A percentile compares a stretch with the other conserved stretches of the same genome.
Evolutionary conservation across 2,329 filamentous ascomycete species (phyloP).

Genomic region (Lasiodiplodia citricola): DNA sequence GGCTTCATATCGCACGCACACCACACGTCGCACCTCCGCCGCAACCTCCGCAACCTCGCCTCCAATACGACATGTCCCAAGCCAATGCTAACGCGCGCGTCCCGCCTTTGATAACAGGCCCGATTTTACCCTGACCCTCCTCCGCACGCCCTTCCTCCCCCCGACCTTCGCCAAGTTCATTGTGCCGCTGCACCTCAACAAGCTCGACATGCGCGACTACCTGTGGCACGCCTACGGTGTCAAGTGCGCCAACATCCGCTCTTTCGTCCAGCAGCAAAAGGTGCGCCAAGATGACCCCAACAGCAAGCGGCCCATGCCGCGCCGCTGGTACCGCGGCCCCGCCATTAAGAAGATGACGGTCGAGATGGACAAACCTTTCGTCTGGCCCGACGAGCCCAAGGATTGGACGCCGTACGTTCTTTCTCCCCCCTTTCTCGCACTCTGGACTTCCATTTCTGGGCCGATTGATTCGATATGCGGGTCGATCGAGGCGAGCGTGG

Average conservation of each 20-base stretch:
- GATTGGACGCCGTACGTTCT: conserved; percentile 62
- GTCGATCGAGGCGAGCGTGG: not conserved
- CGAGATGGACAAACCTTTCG: conserved; percentile 84
- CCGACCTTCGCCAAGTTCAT: conserved; percentile 86
- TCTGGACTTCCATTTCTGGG: too few relatives aligned
- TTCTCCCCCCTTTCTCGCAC: not conserved
- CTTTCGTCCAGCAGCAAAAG: conserved; percentile 75
- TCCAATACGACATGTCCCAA: not conserved
- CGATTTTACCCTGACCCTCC: conserved; percentile 77
- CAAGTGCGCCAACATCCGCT: conserved; percentile 72
- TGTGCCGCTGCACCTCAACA: conserved; percentile 91
- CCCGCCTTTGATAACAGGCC: conserved; percentile 64
- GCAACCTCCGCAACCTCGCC: not conserved
- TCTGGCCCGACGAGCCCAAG: conserved; percentile 76
- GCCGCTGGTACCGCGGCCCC: conserved; percentile 71
- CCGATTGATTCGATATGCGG: not conserved
- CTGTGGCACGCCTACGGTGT: conserved; percentile 86
- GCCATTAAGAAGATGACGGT: conserved; percentile 93
- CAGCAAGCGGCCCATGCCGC: conserved; percentile 48
- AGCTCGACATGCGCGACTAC: conserved; percentile 96
- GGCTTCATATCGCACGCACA: not conserved
- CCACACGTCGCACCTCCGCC: not conserved
- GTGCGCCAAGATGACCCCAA: conserved; percentile 58
- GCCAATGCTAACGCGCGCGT: not conserved
- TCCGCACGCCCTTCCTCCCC: conserved; percentile 73